These are phyloP conservation scores for Leptodontidium sp. DNA, from an alignment of 2,329 filamentous ascomycete genomes.

Conservation along the genomic window DNA sequence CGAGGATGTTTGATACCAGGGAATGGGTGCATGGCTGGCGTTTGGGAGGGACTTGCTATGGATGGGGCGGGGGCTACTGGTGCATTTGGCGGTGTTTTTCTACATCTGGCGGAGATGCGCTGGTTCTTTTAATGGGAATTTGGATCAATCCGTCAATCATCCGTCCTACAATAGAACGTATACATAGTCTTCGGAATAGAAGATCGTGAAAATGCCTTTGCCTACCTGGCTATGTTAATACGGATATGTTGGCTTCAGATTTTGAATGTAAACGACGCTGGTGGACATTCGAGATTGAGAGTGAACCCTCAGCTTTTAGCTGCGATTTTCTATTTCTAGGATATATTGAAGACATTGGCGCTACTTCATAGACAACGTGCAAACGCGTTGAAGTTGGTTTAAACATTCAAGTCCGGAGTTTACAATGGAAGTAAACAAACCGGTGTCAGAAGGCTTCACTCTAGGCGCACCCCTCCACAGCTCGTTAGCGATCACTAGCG, in stretches of 20 bases:
- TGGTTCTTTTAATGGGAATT: neutral
- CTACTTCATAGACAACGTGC: too few relatives aligned
- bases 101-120: neutral
- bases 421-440: neutral
- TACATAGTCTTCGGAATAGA: neutral
- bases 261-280: neutral
- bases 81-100: constrained; percentile 29
- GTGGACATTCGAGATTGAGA: neutral
- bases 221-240: too few relatives aligned
- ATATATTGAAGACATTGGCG: too few relatives aligned
- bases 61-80: constrained; percentile 7
- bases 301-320: neutral
- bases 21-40: constrained; percentile 17
- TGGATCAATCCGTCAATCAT: neutral
- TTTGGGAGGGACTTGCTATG: constrained; percentile 7
- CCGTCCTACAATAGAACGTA: neutral
- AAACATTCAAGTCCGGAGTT: neutral
- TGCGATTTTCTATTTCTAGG: too few relatives aligned
- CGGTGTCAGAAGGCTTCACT: neutral
- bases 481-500: constrained; percentile 16
- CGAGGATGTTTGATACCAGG: constrained; percentile 69
- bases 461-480: neutral
- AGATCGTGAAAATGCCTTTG: neutral
- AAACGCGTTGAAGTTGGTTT: neutral
- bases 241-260: neutral